Percentiles rank a stretch among this genome's conserved stretches.
phyloP scores from a whole-genome alignment of 306 rosid species.

The Cicer arietinum region DNA sequence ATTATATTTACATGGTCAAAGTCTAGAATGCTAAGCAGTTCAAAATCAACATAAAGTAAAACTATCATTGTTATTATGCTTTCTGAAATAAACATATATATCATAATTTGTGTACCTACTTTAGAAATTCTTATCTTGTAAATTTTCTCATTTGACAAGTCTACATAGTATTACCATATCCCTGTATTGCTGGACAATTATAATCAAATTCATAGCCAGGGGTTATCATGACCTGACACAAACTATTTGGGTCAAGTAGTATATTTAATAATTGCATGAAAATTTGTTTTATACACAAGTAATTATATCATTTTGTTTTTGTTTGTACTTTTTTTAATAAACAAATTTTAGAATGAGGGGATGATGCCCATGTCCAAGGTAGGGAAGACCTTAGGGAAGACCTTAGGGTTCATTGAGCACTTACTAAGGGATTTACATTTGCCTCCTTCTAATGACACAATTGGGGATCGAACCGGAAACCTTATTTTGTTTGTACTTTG shows the following conservation, averaged over 20 bases:
- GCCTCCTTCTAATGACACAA: too few species aligned
- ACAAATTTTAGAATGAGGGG: too few species aligned
- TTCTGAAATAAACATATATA: not conserved
- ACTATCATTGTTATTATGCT: not conserved
- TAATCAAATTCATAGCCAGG: not conserved
- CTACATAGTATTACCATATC: not conserved
- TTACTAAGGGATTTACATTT: too few species aligned
- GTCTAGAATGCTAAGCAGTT: not conserved
- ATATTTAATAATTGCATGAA: constrained; percentile 1
- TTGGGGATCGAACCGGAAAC: too few species aligned
- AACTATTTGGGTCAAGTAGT: constrained; percentile 1
- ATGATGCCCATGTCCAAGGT: too few species aligned
- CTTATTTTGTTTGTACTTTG: not conserved
- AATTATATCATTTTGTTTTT: not conserved
- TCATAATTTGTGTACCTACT: constrained; percentile 7
- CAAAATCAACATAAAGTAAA: constrained; percentile 7
- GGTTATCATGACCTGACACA: not conserved
- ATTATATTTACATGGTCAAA: not conserved
- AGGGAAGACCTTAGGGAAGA: too few species aligned
- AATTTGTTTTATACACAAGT: not conserved
- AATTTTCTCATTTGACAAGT: not conserved
- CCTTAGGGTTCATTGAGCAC: too few species aligned
- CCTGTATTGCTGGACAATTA: not conserved
- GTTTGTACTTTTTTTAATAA: not conserved
- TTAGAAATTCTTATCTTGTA: not conserved